Conservation (phyloP, 2,329 filamentous ascomycete species). For the Myotisia sp. region DNA sequence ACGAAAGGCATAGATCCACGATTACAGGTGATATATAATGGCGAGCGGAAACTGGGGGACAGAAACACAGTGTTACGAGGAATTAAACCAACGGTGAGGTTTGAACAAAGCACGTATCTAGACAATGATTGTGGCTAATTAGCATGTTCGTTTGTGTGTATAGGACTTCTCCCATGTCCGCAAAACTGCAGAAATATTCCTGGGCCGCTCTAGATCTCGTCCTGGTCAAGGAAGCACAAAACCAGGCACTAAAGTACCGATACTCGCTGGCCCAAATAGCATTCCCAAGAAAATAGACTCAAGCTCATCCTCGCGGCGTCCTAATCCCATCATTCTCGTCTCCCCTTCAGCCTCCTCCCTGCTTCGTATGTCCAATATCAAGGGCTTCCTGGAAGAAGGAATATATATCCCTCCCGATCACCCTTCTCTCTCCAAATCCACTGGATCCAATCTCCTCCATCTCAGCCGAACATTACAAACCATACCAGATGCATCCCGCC, state of each 20-base stretch:
- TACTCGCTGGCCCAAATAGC: slow-evolving; percentile 25
- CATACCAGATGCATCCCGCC: slow-evolving; percentile 22
- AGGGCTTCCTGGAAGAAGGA: slow-evolving; percentile 78
- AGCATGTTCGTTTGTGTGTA: too few relatives aligned
- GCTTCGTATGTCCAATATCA: slow-evolving; percentile 89
- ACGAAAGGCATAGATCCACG: slow-evolving; percentile 66
- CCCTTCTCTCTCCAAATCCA: slow-evolving; percentile 45
- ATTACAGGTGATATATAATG: slow-evolving; percentile 75
- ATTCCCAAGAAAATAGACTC: slow-evolving; percentile 31
- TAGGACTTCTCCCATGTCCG: slow-evolving; percentile 91
- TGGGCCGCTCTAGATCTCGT: slow-evolving; percentile 40
- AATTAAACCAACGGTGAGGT: slow-evolving; percentile 66
- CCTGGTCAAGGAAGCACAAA: slow-evolving; percentile 22
- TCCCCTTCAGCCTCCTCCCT: slow-evolving; percentile 91
- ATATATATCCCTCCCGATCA: slow-evolving; percentile 64
- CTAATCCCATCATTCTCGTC: slow-evolving; percentile 85
- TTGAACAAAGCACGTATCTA: neutral
- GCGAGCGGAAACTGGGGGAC: slow-evolving; percentile 83
- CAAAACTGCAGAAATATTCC: slow-evolving; percentile 67
- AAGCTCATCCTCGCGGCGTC: slow-evolving; percentile 37
- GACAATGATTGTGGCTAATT: slow-evolving; percentile 7
- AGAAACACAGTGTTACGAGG: slow-evolving; percentile 77
- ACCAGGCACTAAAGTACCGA: slow-evolving; percentile 19
- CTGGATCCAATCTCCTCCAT: slow-evolving; percentile 66
- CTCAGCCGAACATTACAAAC: slow-evolving; percentile 61